Percentiles rank a stretch among this genome's conserved stretches.
Evolutionary conservation across 441 rosid genomes (phyloP).

Genomic region (Syzygium malaccense): DNA sequence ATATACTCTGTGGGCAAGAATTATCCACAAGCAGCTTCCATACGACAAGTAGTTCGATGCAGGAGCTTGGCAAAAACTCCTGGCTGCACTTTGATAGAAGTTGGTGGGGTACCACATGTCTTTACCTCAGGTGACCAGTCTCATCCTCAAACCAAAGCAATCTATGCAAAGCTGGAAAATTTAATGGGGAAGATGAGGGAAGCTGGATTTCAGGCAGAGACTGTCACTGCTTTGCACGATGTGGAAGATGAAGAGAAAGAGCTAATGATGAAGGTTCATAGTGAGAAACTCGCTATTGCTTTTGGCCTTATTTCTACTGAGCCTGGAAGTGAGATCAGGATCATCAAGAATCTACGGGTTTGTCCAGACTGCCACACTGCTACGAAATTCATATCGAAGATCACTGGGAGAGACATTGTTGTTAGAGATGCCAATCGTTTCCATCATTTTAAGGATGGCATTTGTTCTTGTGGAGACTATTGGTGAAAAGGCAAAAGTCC

Average conservation of each 20-base stretch:
- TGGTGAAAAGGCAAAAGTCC: slow-evolving; percentile 31
- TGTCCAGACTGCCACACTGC: slow-evolving; percentile 72
- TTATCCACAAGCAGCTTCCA: slow-evolving; percentile 57
- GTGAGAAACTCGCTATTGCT: slow-evolving; percentile 79
- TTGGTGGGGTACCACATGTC: slow-evolving; percentile 52
- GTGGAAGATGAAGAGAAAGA: slow-evolving; percentile 91
- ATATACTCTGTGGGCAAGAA: slow-evolving; percentile 57
- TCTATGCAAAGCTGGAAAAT: slow-evolving; percentile 49
- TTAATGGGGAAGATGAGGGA: slow-evolving; percentile 64
- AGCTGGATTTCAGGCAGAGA: slow-evolving; percentile 66
- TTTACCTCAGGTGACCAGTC: slow-evolving; percentile 67
- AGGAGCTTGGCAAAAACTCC: slow-evolving; percentile 64
- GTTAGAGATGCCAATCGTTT: slow-evolving; percentile 80
- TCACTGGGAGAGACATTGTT: slow-evolving; percentile 56
- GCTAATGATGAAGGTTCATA: slow-evolving; percentile 58
- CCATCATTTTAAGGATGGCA: slow-evolving; percentile 68
- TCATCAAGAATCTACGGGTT: slow-evolving; percentile 72
- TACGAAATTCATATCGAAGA: slow-evolving; percentile 68
- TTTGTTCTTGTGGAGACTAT: slow-evolving; percentile 76
- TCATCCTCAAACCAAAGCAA: slow-evolving; percentile 53
- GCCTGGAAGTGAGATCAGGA: slow-evolving; percentile 63
- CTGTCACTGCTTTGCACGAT: slow-evolving; percentile 57
- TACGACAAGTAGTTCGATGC: slow-evolving; percentile 52
- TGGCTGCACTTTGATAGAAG: slow-evolving; percentile 68
- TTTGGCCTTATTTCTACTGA: slow-evolving; percentile 66